Percentiles rank a stretch among this genome's conserved stretches.
Conservation (phyloP, 805 yeast genomes). For the Vanderwaltozyma polyspora region DNA sequence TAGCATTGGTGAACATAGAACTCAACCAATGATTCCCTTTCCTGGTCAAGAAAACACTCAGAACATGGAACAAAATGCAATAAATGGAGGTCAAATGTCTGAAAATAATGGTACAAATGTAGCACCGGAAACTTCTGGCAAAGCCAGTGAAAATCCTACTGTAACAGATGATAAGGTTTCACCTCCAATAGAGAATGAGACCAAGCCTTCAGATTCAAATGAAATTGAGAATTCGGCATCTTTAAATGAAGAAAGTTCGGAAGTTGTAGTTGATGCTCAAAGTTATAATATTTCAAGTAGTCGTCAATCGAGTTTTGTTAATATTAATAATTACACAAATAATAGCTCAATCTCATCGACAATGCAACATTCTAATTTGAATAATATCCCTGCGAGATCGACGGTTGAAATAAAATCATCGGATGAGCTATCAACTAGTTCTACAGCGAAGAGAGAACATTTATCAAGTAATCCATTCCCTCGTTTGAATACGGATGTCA, state of each 20-base stretch:
- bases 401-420: conserved; percentile 1
- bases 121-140: not conserved
- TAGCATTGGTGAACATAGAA: not conserved
- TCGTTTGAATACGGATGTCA: no score
- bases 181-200: no score
- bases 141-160: no score
- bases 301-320: not conserved
- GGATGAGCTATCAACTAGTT: no score
- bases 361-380: no score
- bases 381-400: no score
- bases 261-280: not conserved
- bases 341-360: not conserved
- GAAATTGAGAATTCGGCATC: not conserved
- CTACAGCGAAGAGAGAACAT: conserved; percentile 18
- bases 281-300: not conserved
- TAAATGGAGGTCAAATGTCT: no score
- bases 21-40: no score
- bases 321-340: not conserved
- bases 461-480: conserved; percentile 27
- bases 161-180: not conserved
- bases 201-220: no score
- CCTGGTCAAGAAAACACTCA: no score
- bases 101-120: not conserved
- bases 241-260: not conserved
- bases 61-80: no score